These are phyloP conservation scores for Penicillium sclerotigenum DNA, from an alignment of 2,329 filamentous ascomycete genomes.

Conservation along the genomic window DNA sequence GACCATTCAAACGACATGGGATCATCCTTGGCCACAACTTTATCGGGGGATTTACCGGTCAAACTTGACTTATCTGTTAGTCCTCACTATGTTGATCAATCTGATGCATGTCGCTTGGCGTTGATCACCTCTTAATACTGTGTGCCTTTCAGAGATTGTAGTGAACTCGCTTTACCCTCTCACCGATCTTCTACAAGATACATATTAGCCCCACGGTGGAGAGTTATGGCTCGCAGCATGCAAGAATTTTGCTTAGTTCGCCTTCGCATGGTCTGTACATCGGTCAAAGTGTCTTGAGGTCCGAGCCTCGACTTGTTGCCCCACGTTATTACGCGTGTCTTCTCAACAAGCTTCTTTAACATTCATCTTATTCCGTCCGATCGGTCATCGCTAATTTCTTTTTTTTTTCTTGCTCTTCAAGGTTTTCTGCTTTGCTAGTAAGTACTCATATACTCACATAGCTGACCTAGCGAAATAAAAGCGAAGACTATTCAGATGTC, in stretches of 20 bases:
- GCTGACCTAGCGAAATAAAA: not conserved
- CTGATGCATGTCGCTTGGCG: constrained; percentile 24
- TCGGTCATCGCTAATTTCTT: not conserved
- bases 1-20: not conserved
- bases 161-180: not conserved
- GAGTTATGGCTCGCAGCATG: constrained; percentile 8
- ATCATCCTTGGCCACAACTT: not conserved
- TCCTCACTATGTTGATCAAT: constrained; percentile 23
- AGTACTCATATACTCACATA: no score
- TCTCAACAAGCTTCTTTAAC: not conserved
- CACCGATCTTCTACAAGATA: constrained; percentile 1
- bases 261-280: not conserved
- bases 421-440: no score
- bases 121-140: constrained; percentile 5
- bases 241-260: not conserved
- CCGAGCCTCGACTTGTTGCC: not conserved
- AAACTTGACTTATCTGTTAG: constrained; percentile 10
- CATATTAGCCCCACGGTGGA: not conserved
- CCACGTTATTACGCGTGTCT: not conserved
- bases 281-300: not conserved
- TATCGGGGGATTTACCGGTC: constrained; percentile 20
- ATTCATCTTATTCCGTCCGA: not conserved
- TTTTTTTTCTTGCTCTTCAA: not conserved
- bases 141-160: not conserved
- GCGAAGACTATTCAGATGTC: not conserved